phyloP scores from a whole-genome alignment of 768 basidiomycete genomes.

The Galerina sulciceps region DNA sequence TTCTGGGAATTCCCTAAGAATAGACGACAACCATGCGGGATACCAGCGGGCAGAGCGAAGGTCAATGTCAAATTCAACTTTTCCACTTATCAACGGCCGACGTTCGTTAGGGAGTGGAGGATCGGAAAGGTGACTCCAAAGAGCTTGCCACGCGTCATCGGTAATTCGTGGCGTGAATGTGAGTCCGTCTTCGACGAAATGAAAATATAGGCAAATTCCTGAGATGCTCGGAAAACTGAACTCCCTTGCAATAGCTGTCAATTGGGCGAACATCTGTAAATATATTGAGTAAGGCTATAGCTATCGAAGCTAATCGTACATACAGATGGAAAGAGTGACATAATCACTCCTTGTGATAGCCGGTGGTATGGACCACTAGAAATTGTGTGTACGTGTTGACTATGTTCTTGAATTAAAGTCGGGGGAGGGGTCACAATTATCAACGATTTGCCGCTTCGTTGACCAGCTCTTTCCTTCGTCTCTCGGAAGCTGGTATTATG shows the following conservation, averaged over 20 bases:
- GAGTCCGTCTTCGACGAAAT: constrained; percentile 58
- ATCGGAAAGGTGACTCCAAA: constrained; percentile 70
- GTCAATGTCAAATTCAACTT: constrained; percentile 89
- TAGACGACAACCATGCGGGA: constrained; percentile 65
- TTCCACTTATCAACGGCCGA: constrained; percentile 69
- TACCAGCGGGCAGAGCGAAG: constrained; percentile 78
- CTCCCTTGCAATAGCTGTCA: constrained; percentile 79
- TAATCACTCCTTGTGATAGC: constrained; percentile 68
- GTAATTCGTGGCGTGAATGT: constrained; percentile 72
- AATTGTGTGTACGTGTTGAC: constrained; percentile 60
- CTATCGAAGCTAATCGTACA: constrained; percentile 11
- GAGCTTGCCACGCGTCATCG: constrained; percentile 75
- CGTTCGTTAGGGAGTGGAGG: constrained; percentile 33
- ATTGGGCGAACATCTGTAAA: constrained; percentile 72
- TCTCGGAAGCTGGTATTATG: constrained; percentile 52
- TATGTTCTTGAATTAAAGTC: constrained; percentile 60
- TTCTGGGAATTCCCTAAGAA: constrained; percentile 47
- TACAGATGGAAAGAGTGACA: constrained; percentile 80
- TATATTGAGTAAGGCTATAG: background rate
- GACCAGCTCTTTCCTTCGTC: constrained; percentile 40
- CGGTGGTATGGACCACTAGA: constrained; percentile 63
- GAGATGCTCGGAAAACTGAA: constrained; percentile 79
- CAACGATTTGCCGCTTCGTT: constrained; percentile 53
- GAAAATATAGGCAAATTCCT: constrained; percentile 82
- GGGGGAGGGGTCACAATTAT: constrained; percentile 71